phyloP scores from a whole-genome alignment of 257 asterid genomes.

The Solanum virginianum region DNA sequence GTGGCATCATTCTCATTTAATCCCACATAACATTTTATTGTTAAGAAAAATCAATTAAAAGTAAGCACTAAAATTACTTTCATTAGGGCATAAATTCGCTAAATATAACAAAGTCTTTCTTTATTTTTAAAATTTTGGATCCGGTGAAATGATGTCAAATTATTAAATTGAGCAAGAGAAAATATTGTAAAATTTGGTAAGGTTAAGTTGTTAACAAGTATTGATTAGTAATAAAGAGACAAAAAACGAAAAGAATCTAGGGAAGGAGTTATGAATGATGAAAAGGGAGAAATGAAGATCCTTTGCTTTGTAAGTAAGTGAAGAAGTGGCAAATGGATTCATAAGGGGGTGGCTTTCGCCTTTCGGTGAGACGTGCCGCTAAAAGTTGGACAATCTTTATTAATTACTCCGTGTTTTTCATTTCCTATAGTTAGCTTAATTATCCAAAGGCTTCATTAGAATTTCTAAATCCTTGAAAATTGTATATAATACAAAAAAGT shows the following conservation, averaged over 20 bases:
- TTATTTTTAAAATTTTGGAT: neutral
- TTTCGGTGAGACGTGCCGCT: constrained; percentile 31
- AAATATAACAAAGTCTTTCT: no score
- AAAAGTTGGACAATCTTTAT: neutral
- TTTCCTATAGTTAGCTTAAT: neutral
- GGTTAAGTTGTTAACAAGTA: neutral
- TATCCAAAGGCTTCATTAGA: neutral
- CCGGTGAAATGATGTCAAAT: neutral
- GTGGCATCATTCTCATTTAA: neutral
- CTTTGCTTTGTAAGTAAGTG: neutral
- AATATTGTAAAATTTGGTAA: neutral
- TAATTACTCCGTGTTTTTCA: neutral
- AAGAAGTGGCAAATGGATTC: neutral
- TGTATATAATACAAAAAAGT: neutral
- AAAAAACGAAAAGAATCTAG: neutral
- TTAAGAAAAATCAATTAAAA: no score
- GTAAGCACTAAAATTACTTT: neutral
- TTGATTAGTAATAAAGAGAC: neutral
- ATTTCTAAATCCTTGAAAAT: neutral
- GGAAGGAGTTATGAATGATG: neutral
- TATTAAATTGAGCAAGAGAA: neutral
- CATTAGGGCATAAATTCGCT: neutral
- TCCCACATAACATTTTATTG: neutral
- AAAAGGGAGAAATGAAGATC: neutral
- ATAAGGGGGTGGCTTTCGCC: constrained; percentile 10